A percentile compares a stretch with the other conserved stretches of the same genome.
Evolutionary conservation across 768 basidiomycete species (phyloP).

Genomic region (Leccinum obscurum): DNA sequence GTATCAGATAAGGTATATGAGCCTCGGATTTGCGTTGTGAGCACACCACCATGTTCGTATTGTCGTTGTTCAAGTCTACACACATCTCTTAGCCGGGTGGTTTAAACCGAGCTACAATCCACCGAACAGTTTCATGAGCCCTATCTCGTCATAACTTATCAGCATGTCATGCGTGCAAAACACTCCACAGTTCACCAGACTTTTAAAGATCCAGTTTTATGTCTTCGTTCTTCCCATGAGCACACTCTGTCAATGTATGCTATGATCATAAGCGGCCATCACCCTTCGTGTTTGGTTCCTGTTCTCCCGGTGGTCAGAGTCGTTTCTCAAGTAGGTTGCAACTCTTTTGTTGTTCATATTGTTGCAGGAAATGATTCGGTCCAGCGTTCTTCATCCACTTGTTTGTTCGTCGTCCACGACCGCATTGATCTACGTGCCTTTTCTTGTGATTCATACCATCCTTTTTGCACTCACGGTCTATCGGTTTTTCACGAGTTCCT

Average conservation of each 20-base stretch:
- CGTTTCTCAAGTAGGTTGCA: neutral
- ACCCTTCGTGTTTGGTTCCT: constrained; percentile 17
- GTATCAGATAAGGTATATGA: constrained; percentile 7
- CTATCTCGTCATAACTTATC: neutral
- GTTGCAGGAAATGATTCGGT: neutral
- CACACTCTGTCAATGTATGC: constrained; percentile 10
- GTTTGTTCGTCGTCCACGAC: neutral
- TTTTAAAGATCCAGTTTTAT: neutral
- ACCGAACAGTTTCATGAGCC: neutral
- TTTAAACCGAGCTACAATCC: neutral
- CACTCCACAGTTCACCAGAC: neutral
- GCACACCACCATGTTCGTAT: neutral
- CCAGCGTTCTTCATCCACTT: neutral
- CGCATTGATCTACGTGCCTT: constrained; percentile 16
- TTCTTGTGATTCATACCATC: constrained; percentile 12
- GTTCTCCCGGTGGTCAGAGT: constrained; percentile 6
- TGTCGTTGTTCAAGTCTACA: neutral
- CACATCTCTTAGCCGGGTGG: neutral
- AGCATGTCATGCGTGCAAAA: neutral
- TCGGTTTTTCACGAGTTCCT: constrained; percentile 15
- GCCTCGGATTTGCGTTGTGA: constrained; percentile 5
- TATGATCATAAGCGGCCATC: constrained; percentile 6
- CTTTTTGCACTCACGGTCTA: constrained; percentile 17
- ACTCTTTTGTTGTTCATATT: neutral
- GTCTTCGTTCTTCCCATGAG: constrained; percentile 7